Conservation (phyloP, 2,329 filamentous ascomycete species). For the Colletotrichum endophyticum region DNA sequence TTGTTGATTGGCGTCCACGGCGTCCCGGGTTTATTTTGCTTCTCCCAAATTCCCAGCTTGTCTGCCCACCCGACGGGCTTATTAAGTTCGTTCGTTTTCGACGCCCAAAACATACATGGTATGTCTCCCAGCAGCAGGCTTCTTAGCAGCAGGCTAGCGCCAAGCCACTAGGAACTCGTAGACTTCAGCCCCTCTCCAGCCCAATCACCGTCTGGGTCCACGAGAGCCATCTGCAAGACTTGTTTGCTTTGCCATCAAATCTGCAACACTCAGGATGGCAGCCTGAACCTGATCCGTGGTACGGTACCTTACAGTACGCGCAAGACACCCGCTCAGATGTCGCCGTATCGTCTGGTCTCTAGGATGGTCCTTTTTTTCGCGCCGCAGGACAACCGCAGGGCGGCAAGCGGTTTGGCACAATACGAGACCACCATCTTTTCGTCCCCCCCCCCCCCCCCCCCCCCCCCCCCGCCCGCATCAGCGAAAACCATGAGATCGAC, state of each 20-base stretch:
- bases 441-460: no score
- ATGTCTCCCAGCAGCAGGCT: not conserved
- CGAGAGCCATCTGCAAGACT: not conserved
- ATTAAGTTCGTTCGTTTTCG: not conserved
- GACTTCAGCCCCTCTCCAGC: not conserved
- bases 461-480: no score
- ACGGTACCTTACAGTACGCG: not conserved
- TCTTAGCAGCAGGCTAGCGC: not conserved
- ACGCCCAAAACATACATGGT: not conserved
- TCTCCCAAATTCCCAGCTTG: not conserved
- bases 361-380: not conserved
- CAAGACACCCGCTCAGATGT: not conserved
- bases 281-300: not conserved
- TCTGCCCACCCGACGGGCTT: not conserved
- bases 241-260: not conserved
- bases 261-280: slow-evolving; percentile 5
- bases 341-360: not conserved
- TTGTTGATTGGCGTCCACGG: not conserved
- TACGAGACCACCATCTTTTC: not conserved
- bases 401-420: not conserved
- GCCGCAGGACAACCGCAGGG: not conserved
- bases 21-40: not conserved
- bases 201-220: not conserved
- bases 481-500: not conserved
- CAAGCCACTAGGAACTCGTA: slow-evolving; percentile 11